Evolutionary conservation across 129 eudicot species (phyloP).

Genomic region (Saposhnikovia divaricata): DNA sequence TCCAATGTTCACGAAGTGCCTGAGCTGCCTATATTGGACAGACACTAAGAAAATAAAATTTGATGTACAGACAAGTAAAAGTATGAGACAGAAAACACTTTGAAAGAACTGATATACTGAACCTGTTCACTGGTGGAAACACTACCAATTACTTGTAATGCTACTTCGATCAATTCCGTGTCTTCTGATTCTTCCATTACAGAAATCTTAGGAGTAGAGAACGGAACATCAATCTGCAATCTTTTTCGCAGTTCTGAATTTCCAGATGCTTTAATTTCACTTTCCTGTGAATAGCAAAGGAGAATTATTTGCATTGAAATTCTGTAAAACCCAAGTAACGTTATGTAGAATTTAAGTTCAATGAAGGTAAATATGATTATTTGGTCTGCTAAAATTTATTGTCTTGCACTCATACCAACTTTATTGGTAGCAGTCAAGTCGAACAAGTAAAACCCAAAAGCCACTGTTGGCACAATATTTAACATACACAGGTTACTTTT

Average conservation of each 20-base stretch:
- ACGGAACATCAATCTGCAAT: conserved; percentile 37
- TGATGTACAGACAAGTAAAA: background rate
- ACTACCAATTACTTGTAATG: conserved; percentile 33
- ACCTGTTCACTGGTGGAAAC: conserved; percentile 33
- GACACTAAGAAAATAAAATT: background rate
- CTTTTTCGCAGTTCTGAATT: conserved; percentile 53
- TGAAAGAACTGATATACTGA: conserved; percentile 9
- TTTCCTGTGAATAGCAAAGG: conserved; percentile 41
- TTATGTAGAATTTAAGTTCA: background rate
- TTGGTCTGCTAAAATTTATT: background rate
- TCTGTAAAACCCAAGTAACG: background rate
- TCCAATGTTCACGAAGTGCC: conserved; percentile 83
- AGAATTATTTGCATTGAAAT: conserved; percentile 2
- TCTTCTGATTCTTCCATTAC: conserved; percentile 63
- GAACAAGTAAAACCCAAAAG: background rate
- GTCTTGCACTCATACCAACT: background rate
- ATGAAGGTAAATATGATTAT: background rate
- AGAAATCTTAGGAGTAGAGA: conserved; percentile 29
- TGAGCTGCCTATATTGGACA: conserved; percentile 38
- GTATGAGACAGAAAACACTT: background rate
- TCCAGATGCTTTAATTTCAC: conserved; percentile 39
- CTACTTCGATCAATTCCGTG: conserved; percentile 60
- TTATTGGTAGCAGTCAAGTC: background rate
- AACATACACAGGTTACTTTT: background rate
- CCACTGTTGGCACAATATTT: background rate